Evolutionary conservation across 768 basidiomycete species (phyloP), one percentile per base, ranked within the genome.

Genomic region (Boletus tylopilopsis): DNA sequence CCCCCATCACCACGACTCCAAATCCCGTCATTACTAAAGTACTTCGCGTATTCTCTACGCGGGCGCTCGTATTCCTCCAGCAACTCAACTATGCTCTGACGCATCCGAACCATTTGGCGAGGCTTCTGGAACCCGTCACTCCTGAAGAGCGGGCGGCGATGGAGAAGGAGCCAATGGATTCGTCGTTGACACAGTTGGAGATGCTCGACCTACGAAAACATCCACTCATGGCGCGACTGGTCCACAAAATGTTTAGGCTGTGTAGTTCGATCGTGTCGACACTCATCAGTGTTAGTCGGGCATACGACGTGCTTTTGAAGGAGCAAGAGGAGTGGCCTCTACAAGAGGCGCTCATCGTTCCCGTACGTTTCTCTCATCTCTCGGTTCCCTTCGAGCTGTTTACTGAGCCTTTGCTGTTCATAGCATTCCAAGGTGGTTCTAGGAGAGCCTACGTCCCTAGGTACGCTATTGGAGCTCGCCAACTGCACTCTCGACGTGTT

Each of bases 41-140:
- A 6, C 74, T 93, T 36, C 75, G 76, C 1, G 80, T 80, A 16
- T 93, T 90, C 64, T 80, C 83, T 3, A 73, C 73, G 1, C 81
- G 81, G 52, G 83, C 86, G 0, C 68, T 94, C 18, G 73, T 81
- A 27, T 79, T 95, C 22, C 74, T 96, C 1, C 91, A 93, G 61
- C 88, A 93, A 55, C 69, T 96, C 53, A 94, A 93, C 66, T 93
- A 94, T 56, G 88, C 90, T 0, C 75, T 95, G 40, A 86, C 90
- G 0, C 94, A 97, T 66, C 94, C 94, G 7, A 89, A 94, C 60
- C 86, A 93, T 58, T 77, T 96, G 12, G 82, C 86, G 2, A 85
- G 84, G 55, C 73, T 90, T 23, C 73, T 94, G 57, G 90, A 94
- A 50, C 85, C 91, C 6, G 75, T 89, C 13, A 86, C 87, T 0